Evolutionary conservation across 106 monocot genomes (phyloP).

Genomic region (Ottelia alismoides): DNA sequence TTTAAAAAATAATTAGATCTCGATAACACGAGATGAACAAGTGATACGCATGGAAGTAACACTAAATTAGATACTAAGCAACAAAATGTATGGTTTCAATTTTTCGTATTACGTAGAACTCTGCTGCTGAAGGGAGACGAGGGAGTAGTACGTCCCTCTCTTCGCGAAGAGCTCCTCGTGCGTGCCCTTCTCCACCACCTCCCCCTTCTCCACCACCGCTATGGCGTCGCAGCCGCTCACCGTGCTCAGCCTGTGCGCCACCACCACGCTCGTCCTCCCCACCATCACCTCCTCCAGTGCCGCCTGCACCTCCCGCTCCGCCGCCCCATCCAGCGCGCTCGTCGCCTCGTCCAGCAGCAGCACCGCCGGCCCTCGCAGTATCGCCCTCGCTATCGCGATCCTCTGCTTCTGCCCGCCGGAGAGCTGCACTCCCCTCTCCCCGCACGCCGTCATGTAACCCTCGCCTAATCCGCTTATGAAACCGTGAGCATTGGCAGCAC

Average conservation of each 20-base stretch:
- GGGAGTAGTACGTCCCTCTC: slow-evolving; percentile 50
- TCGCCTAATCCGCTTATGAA: slow-evolving; percentile 78
- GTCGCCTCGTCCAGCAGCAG: slow-evolving; percentile 86
- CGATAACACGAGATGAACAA: no score
- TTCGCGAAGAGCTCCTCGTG: slow-evolving; percentile 61
- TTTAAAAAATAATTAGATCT: no score
- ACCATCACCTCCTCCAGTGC: slow-evolving; percentile 68
- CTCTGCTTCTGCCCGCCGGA: slow-evolving; percentile 88
- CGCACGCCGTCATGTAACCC: slow-evolving; percentile 54
- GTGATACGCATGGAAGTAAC: no score
- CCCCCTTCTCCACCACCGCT: slow-evolving; percentile 47
- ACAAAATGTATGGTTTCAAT: no score
- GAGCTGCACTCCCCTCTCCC: slow-evolving; percentile 55
- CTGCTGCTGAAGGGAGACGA: slow-evolving; percentile 49
- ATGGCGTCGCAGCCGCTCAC: slow-evolving; percentile 53
- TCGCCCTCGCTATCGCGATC: slow-evolving; percentile 78
- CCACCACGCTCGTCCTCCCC: slow-evolving; percentile 65
- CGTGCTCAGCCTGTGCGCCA: slow-evolving; percentile 75
- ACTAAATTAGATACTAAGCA: no score
- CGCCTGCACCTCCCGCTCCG: slow-evolving; percentile 65
- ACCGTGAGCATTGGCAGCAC: slow-evolving; percentile 60
- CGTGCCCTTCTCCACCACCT: slow-evolving; percentile 45
- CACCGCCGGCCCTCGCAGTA: slow-evolving; percentile 45
- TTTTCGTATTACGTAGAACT: no score
- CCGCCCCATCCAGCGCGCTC: slow-evolving; percentile 60